Base-by-base conservation (phyloP, 306 rosid genomes). In the barrel medic (Medicago truncatula) region DNA sequence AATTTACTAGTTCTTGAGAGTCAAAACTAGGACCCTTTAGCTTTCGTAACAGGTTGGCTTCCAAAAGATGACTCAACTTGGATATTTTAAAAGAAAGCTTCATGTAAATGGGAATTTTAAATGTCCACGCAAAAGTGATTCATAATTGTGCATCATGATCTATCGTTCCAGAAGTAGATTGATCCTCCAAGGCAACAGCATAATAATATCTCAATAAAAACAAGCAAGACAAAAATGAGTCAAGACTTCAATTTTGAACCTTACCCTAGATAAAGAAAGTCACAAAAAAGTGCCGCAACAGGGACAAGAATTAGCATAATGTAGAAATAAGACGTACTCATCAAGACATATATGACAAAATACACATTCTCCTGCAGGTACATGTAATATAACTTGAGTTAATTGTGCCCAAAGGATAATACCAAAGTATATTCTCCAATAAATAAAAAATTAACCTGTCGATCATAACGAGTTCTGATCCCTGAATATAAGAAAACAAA, bases 321-420 rank as follows among this genome's bases (percentile, higher is more conserved):
- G 83, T 95, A 95, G 89, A 95, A 95, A 73, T 92, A 90, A 40
- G 78, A n/a, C 63, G 98, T 90, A 70, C 96, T 87, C 98, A 95
- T 92, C 89, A 95, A 56, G 75, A 90, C 96, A 80, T 79, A 95
- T 56, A 92, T 89, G 82, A 89, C 95, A 74, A 82, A 90, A 78
- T 88, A 92, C 56, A 92, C 64, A 89, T 92, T 95, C 81, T 86
- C 90, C 98, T 92, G 97, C 91, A 88, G 64, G 67, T 10, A 72
- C 71, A 80, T 40, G 78, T n/a, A 74, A 75, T 31, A 70, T 57
- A 57, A 43, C 70, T 79, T 31, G 57, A 54, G 10, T 44, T 75
- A 78, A 13, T 63, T 66, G 52, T 21, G 40, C 78, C 54, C 46
- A 28, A 43, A 7, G 54, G 46, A 13, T 68, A 36, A 60, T 36